These are phyloP conservation scores for Detonula confervacea DNA, from an alignment of 352 stramenopile genomes.

Conservation along the genomic window DNA sequence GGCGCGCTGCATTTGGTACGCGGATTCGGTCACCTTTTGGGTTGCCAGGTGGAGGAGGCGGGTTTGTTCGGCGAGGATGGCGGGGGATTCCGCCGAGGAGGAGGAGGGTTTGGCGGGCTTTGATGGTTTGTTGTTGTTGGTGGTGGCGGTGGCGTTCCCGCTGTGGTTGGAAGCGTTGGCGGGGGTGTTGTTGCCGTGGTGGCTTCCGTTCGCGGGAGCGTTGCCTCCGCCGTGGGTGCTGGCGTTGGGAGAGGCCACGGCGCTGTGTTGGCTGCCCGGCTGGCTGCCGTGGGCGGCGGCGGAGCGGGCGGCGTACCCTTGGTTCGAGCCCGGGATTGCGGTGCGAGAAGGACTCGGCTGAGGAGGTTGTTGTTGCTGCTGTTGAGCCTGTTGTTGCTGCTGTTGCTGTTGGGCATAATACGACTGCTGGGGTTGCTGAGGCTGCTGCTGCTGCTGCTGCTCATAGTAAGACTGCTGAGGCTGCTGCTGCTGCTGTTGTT, in stretches of 20 bases:
- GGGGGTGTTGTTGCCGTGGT: background rate
- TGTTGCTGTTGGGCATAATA: background rate
- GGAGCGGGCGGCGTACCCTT: no score
- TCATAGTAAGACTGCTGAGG: no score
- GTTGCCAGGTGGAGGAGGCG: background rate
- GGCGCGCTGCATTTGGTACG: constrained; percentile 83
- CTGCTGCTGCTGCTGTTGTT: no score
- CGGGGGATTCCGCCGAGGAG: background rate
- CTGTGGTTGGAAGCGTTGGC: background rate
- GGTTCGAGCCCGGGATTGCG: background rate
- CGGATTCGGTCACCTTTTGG: background rate
- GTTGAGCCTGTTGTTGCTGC: background rate
- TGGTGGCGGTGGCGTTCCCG: no score
- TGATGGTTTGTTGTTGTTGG: background rate
- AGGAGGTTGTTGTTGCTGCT: background rate
- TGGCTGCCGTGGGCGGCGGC: no score
- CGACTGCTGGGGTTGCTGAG: no score
- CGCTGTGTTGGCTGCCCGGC: no score
- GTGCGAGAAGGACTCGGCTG: background rate
- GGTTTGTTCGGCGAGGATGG: background rate
- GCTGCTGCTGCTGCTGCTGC: background rate
- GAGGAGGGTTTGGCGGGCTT: background rate
- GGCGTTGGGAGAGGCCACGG: no score
- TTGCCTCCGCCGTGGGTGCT: background rate
- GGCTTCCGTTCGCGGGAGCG: no score